Evolutionary conservation across 306 rosid species (phyloP).

Genomic region (Castanospermum australe): DNA sequence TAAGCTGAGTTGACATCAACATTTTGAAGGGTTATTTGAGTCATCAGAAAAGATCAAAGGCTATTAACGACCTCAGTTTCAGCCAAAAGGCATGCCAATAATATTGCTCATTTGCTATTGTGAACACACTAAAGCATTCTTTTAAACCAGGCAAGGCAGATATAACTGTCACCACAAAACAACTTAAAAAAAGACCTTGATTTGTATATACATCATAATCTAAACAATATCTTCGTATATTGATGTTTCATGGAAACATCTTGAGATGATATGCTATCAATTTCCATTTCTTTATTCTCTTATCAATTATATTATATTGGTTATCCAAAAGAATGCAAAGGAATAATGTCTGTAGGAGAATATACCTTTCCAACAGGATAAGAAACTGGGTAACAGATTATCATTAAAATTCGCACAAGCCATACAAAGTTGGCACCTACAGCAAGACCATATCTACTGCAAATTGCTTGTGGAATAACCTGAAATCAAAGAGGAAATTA

Average conservation of each 20-base stretch:
- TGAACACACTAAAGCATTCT: neutral
- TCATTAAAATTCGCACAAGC: slow-evolving; percentile 81
- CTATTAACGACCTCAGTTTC: neutral
- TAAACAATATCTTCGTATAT: neutral
- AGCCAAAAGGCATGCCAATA: slow-evolving; percentile 11
- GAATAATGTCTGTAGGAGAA: slow-evolving; percentile 10
- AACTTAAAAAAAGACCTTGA: neutral
- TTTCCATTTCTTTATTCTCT: neutral
- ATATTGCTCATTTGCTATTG: neutral
- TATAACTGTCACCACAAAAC: neutral
- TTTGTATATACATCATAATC: neutral
- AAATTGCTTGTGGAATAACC: slow-evolving; percentile 99
- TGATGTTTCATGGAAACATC: neutral
- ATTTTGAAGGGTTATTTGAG: neutral
- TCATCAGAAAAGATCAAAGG: neutral
- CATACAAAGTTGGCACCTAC: slow-evolving; percentile 88
- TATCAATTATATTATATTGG: slow-evolving; percentile 1
- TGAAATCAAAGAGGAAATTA: slow-evolving; percentile 30
- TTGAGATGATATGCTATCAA: neutral
- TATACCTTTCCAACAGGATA: slow-evolving; percentile 92
- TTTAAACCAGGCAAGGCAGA: neutral
- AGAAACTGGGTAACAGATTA: slow-evolving; percentile 83
- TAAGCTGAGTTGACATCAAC: neutral
- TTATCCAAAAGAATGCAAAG: neutral
- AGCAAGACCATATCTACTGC: slow-evolving; percentile 94